Conservation (phyloP, 257 asterid genomes). For the Buddleja alternifolia region DNA sequence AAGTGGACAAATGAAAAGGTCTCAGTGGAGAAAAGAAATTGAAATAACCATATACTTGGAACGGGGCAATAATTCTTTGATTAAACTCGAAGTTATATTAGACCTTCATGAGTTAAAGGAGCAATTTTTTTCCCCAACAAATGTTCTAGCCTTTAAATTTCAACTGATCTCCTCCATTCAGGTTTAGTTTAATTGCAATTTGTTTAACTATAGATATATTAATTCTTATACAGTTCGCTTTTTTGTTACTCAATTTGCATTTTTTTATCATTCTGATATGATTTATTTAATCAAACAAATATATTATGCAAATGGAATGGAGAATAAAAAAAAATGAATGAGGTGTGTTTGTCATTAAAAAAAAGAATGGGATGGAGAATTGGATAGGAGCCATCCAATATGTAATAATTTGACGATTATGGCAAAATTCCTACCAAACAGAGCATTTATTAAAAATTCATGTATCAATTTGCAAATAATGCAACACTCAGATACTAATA, state of each 20-base stretch:
- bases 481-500: slow-evolving; percentile 5
- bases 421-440: background rate
- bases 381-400: background rate
- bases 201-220: background rate
- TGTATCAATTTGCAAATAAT: background rate
- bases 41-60: background rate
- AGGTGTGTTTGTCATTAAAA: background rate
- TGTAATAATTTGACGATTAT: background rate
- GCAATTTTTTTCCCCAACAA: background rate
- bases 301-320: background rate
- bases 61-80: background rate
- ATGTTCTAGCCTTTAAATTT: background rate
- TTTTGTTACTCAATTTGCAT: background rate
- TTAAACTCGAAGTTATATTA: background rate
- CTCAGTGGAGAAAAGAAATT: background rate
- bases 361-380: background rate
- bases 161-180: background rate
- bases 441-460: background rate
- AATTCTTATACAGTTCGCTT: background rate
- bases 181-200: background rate
- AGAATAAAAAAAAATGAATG: background rate
- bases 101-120: background rate
- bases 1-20: background rate
- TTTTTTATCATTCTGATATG: background rate
- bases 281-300: background rate